phyloP scores from a whole-genome alignment of 2,329 filamentous ascomycete species.

The Trichoderma citrinoviride region DNA sequence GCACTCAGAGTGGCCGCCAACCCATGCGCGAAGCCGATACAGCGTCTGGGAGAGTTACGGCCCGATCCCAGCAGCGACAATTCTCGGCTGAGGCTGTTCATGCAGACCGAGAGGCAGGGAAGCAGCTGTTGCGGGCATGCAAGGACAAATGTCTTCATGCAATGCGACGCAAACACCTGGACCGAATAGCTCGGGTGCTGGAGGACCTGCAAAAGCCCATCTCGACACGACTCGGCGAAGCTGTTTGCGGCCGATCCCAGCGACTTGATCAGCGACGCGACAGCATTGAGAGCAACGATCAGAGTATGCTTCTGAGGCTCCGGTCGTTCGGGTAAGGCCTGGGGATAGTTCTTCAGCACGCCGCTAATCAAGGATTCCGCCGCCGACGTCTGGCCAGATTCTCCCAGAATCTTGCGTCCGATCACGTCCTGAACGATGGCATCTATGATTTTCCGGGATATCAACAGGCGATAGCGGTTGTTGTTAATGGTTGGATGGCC shows the following conservation, averaged over 20 bases:
- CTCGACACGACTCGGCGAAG: constrained; percentile 79
- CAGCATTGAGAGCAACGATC: constrained; percentile 72
- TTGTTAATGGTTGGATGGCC: constrained; percentile 71
- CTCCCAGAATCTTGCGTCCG: constrained; percentile 76
- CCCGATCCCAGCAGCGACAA: constrained; percentile 72
- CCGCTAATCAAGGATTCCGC: constrained; percentile 81
- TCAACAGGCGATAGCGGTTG: constrained; percentile 83
- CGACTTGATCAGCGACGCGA: constrained; percentile 73
- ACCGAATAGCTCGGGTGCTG: constrained; percentile 96
- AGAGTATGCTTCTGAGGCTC: constrained; percentile 88
- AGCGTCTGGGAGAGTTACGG: constrained; percentile 76
- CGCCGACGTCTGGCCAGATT: constrained; percentile 82
- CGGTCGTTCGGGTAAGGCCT: constrained; percentile 78
- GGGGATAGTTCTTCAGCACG: constrained; percentile 90
- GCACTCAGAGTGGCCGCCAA: constrained; percentile 88
- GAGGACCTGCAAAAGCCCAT: constrained; percentile 83
- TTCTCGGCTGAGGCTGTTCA: constrained; percentile 91
- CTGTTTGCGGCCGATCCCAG: constrained; percentile 78
- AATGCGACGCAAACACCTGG: constrained; percentile 83
- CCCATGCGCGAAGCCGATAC: constrained; percentile 87
- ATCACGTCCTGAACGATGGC: constrained; percentile 81
- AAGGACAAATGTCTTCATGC: constrained; percentile 80
- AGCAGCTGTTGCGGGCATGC: constrained; percentile 90
- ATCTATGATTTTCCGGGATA: constrained; percentile 79
- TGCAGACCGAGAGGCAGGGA: constrained; percentile 87